Evolutionary conservation across 768 basidiomycete genomes (phyloP), one percentile per base, ranked within the genome.

Genomic region (Leccinum longicurvipes): DNA sequence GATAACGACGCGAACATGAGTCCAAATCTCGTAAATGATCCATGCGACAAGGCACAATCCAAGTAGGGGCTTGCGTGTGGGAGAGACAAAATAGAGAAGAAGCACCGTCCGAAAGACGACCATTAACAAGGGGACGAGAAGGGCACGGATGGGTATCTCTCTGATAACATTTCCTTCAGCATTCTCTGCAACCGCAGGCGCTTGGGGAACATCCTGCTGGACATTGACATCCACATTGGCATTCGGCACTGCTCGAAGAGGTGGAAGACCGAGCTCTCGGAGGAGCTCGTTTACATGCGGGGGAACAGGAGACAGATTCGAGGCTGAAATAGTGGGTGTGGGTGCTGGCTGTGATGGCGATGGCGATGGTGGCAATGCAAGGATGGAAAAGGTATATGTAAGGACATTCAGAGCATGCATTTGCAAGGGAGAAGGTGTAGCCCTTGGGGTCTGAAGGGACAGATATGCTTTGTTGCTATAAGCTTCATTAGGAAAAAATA

Each of bases 1-100:
- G 25, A 79, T 58, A 41, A 74, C 71, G 28, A 69, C 77, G 34
- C 84, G 78, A 54, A 90, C 78, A 27, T 85, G 84, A 50, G 79
- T 80, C 86, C 86, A 88, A 32, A 86, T 82, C 69, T 91, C 89
- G 66, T 87, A 91, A 23, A 86, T 53, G 68, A 87, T 81, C 86
- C 86, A 90, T 6, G 76, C 80, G 23, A 84, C 71, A 28, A 91
- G 77, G 55, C 89, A 71, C 39, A 87, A 60, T 31, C 83, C 86
- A 56, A 90, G 80, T n/a, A 90, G 66, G 6, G 89, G 89, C 53
- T 87, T 87, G 60, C 85, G 78, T 7, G 85, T 79, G 0, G 89
- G 89, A 4, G 85, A 84, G 63, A 91, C 84, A 68, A 91, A 89
- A 69, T 90, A 91, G 3, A 91, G 75, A 27, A 91, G 73, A 12